Percentiles rank a stretch among this genome's conserved stretches.
Conservation (phyloP, 2,329 filamentous ascomycete species). For the Pseudogymnoascus verrucosus region DNA sequence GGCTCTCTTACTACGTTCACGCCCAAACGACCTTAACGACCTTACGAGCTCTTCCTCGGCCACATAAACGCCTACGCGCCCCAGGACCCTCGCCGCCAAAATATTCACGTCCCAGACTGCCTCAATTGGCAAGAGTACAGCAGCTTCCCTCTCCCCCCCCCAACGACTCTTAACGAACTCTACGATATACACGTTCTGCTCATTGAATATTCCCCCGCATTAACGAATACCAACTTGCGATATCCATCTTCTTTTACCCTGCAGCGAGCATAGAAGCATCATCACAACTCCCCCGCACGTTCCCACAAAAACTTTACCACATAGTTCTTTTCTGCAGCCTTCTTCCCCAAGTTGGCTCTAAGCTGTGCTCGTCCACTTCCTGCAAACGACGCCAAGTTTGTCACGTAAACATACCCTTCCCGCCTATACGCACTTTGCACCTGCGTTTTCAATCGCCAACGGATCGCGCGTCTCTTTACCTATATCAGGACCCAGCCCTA, state of each 20-base stretch:
- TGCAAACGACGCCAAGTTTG: not conserved
- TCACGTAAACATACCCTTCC: not conserved
- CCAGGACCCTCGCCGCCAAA: slow-evolving; percentile 27
- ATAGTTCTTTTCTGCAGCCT: not conserved
- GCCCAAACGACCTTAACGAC: slow-evolving; percentile 14
- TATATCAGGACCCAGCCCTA: slow-evolving; percentile 24
- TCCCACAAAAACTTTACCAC: not conserved
- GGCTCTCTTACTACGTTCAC: not conserved
- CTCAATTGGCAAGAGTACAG: slow-evolving; percentile 28
- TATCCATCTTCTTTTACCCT: slow-evolving; percentile 15
- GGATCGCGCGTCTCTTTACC: not conserved
- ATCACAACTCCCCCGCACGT: not conserved
- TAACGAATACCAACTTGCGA: slow-evolving; percentile 21
- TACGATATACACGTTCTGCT: slow-evolving; percentile 35
- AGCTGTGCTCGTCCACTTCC: not conserved
- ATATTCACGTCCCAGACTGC: slow-evolving; percentile 18
- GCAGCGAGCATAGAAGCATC: not conserved
- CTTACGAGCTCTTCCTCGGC: slow-evolving; percentile 22
- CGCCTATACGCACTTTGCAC: not conserved
- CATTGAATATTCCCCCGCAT: slow-evolving; percentile 11
- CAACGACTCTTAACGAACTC: slow-evolving; percentile 32
- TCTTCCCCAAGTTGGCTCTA: not conserved
- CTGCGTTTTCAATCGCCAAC: not conserved
- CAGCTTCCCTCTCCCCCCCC: slow-evolving; percentile 24
- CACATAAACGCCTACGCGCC: slow-evolving; percentile 29